These are phyloP conservation scores for Cytospora paraplurivora DNA, from an alignment of 2,329 filamentous ascomycete species.

Conservation along the genomic window DNA sequence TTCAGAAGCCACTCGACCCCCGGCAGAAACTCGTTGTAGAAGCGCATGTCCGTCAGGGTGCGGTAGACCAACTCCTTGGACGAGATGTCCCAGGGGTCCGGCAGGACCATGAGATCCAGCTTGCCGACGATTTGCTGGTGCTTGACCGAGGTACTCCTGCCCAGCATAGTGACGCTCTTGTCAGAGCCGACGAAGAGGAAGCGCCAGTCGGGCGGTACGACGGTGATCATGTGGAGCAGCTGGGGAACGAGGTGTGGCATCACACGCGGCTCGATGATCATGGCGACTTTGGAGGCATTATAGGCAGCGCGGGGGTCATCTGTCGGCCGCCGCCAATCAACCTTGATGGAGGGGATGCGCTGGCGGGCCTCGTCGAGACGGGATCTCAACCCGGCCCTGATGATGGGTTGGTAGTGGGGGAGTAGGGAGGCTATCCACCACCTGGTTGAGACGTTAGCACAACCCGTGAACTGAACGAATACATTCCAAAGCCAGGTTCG, in stretches of 20 bases:
- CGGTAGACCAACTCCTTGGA: conserved; percentile 52
- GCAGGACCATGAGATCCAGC: conserved; percentile 52
- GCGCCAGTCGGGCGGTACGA: conserved; percentile 57
- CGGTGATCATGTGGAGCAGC: conserved; percentile 54
- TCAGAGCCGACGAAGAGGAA: conserved; percentile 56
- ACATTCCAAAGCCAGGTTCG: background rate
- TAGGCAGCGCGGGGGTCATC: conserved; percentile 41
- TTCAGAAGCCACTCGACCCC: conserved; percentile 56
- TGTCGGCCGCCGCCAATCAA: conserved; percentile 43
- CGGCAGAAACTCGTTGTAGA: conserved; percentile 55
- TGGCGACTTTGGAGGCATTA: conserved; percentile 54
- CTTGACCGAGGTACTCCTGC: conserved; percentile 34
- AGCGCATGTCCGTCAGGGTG: conserved; percentile 52
- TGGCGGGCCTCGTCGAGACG: conserved; percentile 43
- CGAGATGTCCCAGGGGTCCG: conserved; percentile 49
- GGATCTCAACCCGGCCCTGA: conserved; percentile 39
- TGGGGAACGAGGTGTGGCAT: conserved; percentile 52
- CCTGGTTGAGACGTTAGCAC: conserved; percentile 37
- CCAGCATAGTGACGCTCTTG: conserved; percentile 49
- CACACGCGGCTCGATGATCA: conserved; percentile 53
- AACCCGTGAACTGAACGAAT: background rate
- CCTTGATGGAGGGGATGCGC: conserved; percentile 43
- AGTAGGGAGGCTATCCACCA: conserved; percentile 51
- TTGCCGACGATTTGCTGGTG: conserved; percentile 52
- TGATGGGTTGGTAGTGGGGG: conserved; percentile 45